Evolutionary conservation across 805 yeast species (phyloP), one percentile per base, ranked within the genome.

Genomic region (Metschnikowia kunwiensis): DNA sequence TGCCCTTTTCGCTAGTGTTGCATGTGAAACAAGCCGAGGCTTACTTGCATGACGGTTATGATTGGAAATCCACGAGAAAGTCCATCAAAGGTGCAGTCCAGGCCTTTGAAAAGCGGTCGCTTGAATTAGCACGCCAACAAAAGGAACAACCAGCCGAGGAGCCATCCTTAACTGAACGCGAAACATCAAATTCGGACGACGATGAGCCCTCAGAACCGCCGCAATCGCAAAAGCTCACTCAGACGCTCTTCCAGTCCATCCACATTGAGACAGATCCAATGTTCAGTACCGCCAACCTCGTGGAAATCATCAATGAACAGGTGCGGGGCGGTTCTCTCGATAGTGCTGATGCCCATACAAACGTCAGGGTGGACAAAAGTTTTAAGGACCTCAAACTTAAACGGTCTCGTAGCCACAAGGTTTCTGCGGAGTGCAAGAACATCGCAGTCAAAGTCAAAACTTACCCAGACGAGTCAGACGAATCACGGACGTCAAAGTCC

Each of bases 21-120:
- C 63, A 64, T 28, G 51, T 72, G 5, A 54, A 70, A 2, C 70
- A 69, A 31, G 58, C 67, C 0, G 53, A 50, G 1, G 50, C 83
- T 2, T 74, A 68, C 33, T 60, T 91, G 13, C 80, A 75, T 55
- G 98, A 93, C 62, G 99, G 99, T 0, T 93, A 81, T 54, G 97
- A 93, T 50, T 88, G 97, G 94, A 74, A 74, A 37, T 75, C 77
- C 27, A 87, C 97, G 0, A 71, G 95, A 39, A 68, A 67, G 16
- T 68, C 80, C 0, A 80, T 93, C 19, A 34, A 33, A 2, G 44
- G 15, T 46, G 53, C 35, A 32, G 47, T 27, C 9, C 30, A 21
- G 8, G 14, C 30, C 13, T 24, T 34, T 14, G 34, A 32, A 13
- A 30, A 25, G 13, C 31, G 26, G 6, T 4, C 17, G 11, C 22